phyloP scores from a whole-genome alignment of 495 filamentous ascomycete genomes.

The Podospora tetraspora region DNA sequence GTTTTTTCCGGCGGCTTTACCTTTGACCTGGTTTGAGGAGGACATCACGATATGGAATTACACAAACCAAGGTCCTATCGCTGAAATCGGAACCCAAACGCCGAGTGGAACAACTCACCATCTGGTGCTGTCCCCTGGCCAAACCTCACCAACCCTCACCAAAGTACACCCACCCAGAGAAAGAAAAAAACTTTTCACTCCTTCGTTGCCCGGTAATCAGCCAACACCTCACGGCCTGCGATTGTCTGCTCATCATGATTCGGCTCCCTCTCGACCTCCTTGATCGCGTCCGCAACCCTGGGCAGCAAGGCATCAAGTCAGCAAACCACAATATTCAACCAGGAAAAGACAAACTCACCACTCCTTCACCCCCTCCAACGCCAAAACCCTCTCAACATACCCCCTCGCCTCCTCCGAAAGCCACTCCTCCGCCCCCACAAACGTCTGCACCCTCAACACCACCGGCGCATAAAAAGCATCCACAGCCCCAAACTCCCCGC shows the following conservation, averaged over 20 bases:
- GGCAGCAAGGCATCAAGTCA: neutral
- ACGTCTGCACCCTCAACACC: slow-evolving; percentile 29
- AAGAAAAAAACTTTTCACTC: too few relatives aligned
- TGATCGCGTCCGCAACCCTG: slow-evolving; percentile 17
- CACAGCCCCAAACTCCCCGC: slow-evolving; percentile 32
- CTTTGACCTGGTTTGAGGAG: neutral
- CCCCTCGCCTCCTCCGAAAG: slow-evolving; percentile 15
- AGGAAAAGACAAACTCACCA: slow-evolving; percentile 19
- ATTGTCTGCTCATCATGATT: slow-evolving; percentile 17
- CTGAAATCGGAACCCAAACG: too few relatives aligned
- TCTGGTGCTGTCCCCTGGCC: neutral
- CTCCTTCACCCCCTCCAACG: slow-evolving; percentile 21
- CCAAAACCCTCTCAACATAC: slow-evolving; percentile 22
- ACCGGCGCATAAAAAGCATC: slow-evolving; percentile 44
- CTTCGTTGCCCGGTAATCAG: slow-evolving; percentile 13
- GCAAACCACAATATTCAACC: neutral
- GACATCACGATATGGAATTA: too few relatives aligned
- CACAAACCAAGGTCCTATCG: too few relatives aligned
- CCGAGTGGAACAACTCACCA: neutral
- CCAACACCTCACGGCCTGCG: slow-evolving; percentile 15
- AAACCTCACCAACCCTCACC: neutral
- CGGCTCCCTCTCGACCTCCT: slow-evolving; percentile 17
- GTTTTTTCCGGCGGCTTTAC: neutral
- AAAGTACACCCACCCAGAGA: neutral
- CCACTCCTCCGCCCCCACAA: slow-evolving; percentile 17